phyloP scores from a whole-genome alignment of 495 filamentous ascomycete species.

The Tuber calosporum region DNA sequence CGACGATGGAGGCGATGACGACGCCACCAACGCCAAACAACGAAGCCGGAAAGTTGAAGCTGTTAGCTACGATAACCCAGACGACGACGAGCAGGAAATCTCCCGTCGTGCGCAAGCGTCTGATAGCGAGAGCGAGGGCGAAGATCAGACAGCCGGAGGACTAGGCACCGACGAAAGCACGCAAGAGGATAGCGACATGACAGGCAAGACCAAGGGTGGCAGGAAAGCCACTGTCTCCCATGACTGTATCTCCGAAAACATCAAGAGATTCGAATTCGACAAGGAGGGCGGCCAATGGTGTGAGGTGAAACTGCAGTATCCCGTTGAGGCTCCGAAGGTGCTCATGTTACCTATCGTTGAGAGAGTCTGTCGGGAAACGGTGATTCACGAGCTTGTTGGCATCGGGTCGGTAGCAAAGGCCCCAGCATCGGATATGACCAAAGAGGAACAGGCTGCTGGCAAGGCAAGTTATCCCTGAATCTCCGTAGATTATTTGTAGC shows the following conservation, averaged over 20 bases:
- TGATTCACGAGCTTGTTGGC: constrained; percentile 78
- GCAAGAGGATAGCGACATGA: constrained; percentile 44
- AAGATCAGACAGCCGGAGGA: constrained; percentile 52
- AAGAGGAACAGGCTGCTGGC: constrained; percentile 35
- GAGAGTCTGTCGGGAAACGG: constrained; percentile 60
- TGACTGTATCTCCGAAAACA: constrained; percentile 43
- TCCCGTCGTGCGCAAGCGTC: constrained; percentile 51
- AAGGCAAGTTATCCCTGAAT: constrained; percentile 26
- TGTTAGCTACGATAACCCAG: constrained; percentile 80
- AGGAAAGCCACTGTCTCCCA: constrained; percentile 40
- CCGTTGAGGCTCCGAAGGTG: constrained; percentile 73
- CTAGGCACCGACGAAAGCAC: constrained; percentile 44
- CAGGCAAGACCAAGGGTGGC: constrained; percentile 47
- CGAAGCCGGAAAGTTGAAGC: constrained; percentile 67
- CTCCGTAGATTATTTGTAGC: background rate
- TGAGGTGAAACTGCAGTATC: constrained; percentile 76
- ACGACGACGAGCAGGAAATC: constrained; percentile 76
- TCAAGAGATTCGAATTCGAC: constrained; percentile 74
- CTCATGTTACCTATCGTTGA: constrained; percentile 87
- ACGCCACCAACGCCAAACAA: constrained; percentile 74
- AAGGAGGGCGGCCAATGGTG: constrained; percentile 64
- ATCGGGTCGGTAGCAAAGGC: constrained; percentile 66
- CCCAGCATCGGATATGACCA: constrained; percentile 52
- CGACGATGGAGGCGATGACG: constrained; percentile 61
- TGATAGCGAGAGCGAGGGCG: constrained; percentile 48